Conservation (phyloP, 148 eudicot genomes). For the Simmondsia chinensis region DNA sequence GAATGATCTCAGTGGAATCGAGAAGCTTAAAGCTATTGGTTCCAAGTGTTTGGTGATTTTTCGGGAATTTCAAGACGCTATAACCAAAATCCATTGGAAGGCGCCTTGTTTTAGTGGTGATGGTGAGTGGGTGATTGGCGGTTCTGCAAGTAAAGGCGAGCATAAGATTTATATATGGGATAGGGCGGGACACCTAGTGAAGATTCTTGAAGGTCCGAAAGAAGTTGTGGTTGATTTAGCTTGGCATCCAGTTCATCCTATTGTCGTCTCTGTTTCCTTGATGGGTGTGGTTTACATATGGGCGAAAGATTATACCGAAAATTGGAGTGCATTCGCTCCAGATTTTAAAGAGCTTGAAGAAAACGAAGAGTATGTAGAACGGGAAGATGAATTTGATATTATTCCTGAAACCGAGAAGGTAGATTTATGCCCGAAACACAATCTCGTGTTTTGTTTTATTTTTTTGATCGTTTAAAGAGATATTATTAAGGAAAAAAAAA, state of each 20-base stretch:
- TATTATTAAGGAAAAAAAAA: no score
- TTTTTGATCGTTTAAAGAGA: no score
- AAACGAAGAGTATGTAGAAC: slow-evolving; percentile 96
- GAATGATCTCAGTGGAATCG: slow-evolving; percentile 41
- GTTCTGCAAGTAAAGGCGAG: slow-evolving; percentile 94
- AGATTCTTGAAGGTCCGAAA: slow-evolving; percentile 94
- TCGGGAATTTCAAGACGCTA: slow-evolving; percentile 89
- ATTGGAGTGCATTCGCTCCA: slow-evolving; percentile 99
- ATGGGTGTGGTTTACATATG: slow-evolving; percentile 84
- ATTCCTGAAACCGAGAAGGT: slow-evolving; percentile 85
- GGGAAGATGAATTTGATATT: slow-evolving; percentile 94
- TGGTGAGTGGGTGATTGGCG: slow-evolving; percentile 97
- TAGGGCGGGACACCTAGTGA: slow-evolving; percentile 90
- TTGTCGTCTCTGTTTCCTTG: slow-evolving; percentile 84
- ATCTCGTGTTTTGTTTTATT: neutral
- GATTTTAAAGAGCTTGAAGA: slow-evolving; percentile 97
- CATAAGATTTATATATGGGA: slow-evolving; percentile 97
- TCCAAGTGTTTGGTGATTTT: slow-evolving; percentile 65
- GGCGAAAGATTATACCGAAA: slow-evolving; percentile 95
- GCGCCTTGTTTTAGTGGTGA: slow-evolving; percentile 96
- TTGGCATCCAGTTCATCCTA: slow-evolving; percentile 92
- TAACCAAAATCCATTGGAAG: slow-evolving; percentile 90
- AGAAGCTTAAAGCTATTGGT: slow-evolving; percentile 66
- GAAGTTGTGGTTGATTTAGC: slow-evolving; percentile 90
- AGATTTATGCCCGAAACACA: neutral